Conservation (phyloP, 2,329 filamentous ascomycete species). For the Microcera coccophila region DNA sequence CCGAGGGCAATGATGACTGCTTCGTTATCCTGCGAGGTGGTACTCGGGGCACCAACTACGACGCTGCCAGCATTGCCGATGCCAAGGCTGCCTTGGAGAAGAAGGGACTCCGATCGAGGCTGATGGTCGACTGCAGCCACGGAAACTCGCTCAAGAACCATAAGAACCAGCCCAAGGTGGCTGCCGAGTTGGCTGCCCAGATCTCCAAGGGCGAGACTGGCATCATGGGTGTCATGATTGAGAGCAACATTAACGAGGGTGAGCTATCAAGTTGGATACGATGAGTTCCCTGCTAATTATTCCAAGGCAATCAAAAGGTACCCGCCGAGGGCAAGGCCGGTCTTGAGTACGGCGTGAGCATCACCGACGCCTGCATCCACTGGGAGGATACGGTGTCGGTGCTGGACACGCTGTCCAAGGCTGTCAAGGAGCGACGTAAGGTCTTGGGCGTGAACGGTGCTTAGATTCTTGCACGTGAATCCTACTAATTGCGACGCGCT, state of each 20-base stretch:
- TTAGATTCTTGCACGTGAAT: slow-evolving; percentile 4
- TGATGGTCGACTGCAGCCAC: slow-evolving; percentile 99
- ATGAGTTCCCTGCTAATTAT: slow-evolving; percentile 22
- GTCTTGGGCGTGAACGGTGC: slow-evolving; percentile 23
- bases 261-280: too few relatives aligned
- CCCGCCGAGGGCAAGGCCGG: slow-evolving; percentile 79
- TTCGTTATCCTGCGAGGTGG: slow-evolving; percentile 94
- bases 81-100: slow-evolving; percentile 76
- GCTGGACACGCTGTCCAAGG: slow-evolving; percentile 72
- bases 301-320: slow-evolving; percentile 76
- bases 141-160: slow-evolving; percentile 96
- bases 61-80: slow-evolving; percentile 75
- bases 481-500: neutral
- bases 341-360: slow-evolving; percentile 90
- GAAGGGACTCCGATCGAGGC: slow-evolving; percentile 66
- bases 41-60: slow-evolving; percentile 91
- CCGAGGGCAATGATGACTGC: slow-evolving; percentile 91
- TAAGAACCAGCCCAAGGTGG: slow-evolving; percentile 95
- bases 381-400: slow-evolving; percentile 86
- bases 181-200: slow-evolving; percentile 75
- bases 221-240: slow-evolving; percentile 98
- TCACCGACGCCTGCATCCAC: slow-evolving; percentile 94
- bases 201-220: slow-evolving; percentile 76
- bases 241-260: slow-evolving; percentile 95
- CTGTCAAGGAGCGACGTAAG: slow-evolving; percentile 61